Conservation (phyloP, 148 eudicot genomes). For the Linanthus parryae region DNA sequence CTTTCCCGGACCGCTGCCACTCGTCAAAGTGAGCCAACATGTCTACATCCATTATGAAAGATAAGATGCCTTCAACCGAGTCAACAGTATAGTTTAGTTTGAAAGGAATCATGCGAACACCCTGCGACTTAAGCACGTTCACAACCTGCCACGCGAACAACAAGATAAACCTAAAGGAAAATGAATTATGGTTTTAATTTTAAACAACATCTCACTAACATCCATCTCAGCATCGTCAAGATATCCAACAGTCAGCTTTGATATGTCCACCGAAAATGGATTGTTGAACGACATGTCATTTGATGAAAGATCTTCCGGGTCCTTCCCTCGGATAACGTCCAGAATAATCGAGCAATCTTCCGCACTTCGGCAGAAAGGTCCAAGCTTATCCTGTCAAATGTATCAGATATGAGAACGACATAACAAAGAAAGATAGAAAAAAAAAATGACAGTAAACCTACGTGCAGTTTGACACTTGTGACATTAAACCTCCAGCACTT, state of each 20-base stretch:
- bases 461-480: no score
- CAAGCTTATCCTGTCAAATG: conserved; percentile 92
- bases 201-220: no score
- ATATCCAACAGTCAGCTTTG: conserved; percentile 78
- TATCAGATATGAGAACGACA: neutral
- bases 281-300: conserved; percentile 52
- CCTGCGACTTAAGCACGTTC: conserved; percentile 60
- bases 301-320: conserved; percentile 81
- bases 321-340: conserved; percentile 69
- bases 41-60: conserved; percentile 90
- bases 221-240: conserved; percentile 87
- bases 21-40: conserved; percentile 90
- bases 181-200: no score
- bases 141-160: conserved; percentile 48
- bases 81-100: conserved; percentile 73
- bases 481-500: no score
- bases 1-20: conserved; percentile 77
- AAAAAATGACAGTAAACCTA: no score
- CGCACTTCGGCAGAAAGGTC: conserved; percentile 90
- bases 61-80: conserved; percentile 76
- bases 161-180: neutral
- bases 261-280: conserved; percentile 74
- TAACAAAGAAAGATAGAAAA: no score
- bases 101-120: conserved; percentile 85
- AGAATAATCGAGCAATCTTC: conserved; percentile 70